Conservation (phyloP, 495 filamentous ascomycete species). For the Hyaloscypha finlandica region DNA sequence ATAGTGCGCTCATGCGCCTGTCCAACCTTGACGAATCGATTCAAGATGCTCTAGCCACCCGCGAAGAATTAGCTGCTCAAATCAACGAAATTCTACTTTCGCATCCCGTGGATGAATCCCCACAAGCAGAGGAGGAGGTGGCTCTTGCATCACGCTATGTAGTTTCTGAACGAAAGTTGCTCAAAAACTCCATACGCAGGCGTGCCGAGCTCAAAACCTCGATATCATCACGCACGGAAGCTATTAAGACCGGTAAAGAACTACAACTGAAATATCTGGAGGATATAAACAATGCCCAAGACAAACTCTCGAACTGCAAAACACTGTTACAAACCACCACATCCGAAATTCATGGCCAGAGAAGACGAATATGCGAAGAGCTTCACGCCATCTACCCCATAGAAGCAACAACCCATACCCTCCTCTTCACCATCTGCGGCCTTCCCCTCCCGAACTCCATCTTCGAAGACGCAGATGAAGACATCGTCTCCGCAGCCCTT, state of each 20-base stretch:
- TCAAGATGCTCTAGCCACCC: slow-evolving; percentile 82
- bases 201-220: slow-evolving; percentile 65
- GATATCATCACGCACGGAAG: slow-evolving; percentile 62
- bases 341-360: slow-evolving; percentile 73
- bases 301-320: slow-evolving; percentile 57
- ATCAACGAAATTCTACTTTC: slow-evolving; percentile 72
- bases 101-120: slow-evolving; percentile 48
- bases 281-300: slow-evolving; percentile 57
- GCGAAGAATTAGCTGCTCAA: slow-evolving; percentile 71
- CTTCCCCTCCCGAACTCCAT: slow-evolving; percentile 76
- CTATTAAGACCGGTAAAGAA: slow-evolving; percentile 63
- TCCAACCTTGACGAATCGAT: slow-evolving; percentile 90
- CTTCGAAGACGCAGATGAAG: slow-evolving; percentile 63
- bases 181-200: slow-evolving; percentile 60
- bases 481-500: slow-evolving; percentile 75
- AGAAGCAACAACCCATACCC: slow-evolving; percentile 58
- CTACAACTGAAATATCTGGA: slow-evolving; percentile 57
- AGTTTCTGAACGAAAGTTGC: slow-evolving; percentile 59
- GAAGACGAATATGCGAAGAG: slow-evolving; percentile 83
- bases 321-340: slow-evolving; percentile 56
- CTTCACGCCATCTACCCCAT: slow-evolving; percentile 79
- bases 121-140: slow-evolving; percentile 65
- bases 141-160: slow-evolving; percentile 61
- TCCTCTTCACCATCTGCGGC: slow-evolving; percentile 76
- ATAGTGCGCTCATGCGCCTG: slow-evolving; percentile 87